Percentiles rank a stretch among this genome's conserved stretches.
These are phyloP conservation scores for Phaeoacremonium minimum DNA, from an alignment of 2,329 filamentous ascomycete species.

Conservation along the genomic window DNA sequence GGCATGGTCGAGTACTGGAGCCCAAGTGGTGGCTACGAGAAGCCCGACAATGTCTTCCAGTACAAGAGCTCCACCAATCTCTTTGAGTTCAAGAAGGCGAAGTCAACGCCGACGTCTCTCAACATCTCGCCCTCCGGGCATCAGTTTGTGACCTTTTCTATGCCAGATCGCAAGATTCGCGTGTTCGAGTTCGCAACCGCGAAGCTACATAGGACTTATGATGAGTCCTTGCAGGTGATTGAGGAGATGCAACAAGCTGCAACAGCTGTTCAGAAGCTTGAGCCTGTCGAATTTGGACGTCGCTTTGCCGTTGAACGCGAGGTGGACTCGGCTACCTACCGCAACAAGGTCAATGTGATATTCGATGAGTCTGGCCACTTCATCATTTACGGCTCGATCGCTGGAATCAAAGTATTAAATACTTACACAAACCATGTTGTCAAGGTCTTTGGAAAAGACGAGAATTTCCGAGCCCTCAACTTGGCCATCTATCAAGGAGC, in stretches of 20 bases:
- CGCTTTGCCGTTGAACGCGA: slow-evolving; percentile 83
- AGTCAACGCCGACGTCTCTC: slow-evolving; percentile 76
- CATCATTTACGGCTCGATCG: slow-evolving; percentile 86
- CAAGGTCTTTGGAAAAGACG: slow-evolving; percentile 85
- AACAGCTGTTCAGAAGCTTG: slow-evolving; percentile 73
- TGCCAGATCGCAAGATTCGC: slow-evolving; percentile 89
- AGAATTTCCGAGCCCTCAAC: slow-evolving; percentile 79
- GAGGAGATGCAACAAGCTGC: slow-evolving; percentile 97
- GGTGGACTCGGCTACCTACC: slow-evolving; percentile 65
- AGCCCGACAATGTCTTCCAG: slow-evolving; percentile 86
- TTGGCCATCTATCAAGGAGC: slow-evolving; percentile 90
- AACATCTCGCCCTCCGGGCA: slow-evolving; percentile 82
- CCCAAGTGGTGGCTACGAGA: slow-evolving; percentile 76
- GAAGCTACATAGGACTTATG: slow-evolving; percentile 88
- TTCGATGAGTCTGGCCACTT: slow-evolving; percentile 98
- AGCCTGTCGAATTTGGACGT: slow-evolving; percentile 88
- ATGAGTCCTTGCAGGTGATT: slow-evolving; percentile 85
- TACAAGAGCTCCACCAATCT: slow-evolving; percentile 92
- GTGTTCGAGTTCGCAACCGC: slow-evolving; percentile 89
- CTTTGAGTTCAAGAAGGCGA: slow-evolving; percentile 96
- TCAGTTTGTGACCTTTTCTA: slow-evolving; percentile 83
- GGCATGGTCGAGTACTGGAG: slow-evolving; percentile 98
- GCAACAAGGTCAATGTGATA: slow-evolving; percentile 74
- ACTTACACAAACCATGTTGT: slow-evolving; percentile 91
- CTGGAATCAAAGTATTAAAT: slow-evolving; percentile 93